Conservation (phyloP, 139 green algal species). For the Trebouxia sp. region DNA sequence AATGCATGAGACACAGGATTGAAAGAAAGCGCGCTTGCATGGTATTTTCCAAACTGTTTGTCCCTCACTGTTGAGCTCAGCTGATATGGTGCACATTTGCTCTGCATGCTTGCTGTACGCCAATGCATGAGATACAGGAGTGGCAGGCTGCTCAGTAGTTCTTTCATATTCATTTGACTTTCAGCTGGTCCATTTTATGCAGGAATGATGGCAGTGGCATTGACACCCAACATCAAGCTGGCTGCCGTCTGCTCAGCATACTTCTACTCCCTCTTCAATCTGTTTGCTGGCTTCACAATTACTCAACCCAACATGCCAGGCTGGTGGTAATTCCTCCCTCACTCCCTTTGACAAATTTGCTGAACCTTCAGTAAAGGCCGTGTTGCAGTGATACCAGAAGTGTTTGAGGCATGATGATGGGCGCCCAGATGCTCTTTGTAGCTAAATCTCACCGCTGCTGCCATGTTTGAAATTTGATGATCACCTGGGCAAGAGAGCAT, state of each 20-base stretch:
- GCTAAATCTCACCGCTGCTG: not conserved
- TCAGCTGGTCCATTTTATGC: not conserved
- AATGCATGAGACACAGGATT: not conserved
- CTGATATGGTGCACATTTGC: not conserved
- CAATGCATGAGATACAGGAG: not conserved
- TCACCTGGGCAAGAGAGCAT: too few species aligned
- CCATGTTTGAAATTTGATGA: not conserved
- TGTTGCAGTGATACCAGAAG: too few species aligned
- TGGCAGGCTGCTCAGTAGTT: too few species aligned
- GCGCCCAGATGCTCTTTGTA: too few species aligned
- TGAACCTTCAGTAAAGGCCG: too few species aligned
- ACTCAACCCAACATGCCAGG: conserved; percentile 28
- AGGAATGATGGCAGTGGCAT: conserved; percentile 54
- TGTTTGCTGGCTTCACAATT: conserved; percentile 37
- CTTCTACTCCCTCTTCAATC: conserved; percentile 36
- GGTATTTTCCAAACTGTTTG: not conserved
- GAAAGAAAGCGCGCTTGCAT: not conserved
- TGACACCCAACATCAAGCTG: conserved; percentile 48
- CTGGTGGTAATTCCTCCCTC: conserved; percentile 3
- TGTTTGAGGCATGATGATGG: too few species aligned
- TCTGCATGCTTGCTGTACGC: not conserved
- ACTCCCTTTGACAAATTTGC: not conserved
- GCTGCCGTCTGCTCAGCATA: conserved; percentile 26
- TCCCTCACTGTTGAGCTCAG: not conserved
- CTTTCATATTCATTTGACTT: too few species aligned